phyloP scores from a whole-genome alignment of 1,284 basidiomycete genomes.

The Pseudozyma pruni region DNA sequence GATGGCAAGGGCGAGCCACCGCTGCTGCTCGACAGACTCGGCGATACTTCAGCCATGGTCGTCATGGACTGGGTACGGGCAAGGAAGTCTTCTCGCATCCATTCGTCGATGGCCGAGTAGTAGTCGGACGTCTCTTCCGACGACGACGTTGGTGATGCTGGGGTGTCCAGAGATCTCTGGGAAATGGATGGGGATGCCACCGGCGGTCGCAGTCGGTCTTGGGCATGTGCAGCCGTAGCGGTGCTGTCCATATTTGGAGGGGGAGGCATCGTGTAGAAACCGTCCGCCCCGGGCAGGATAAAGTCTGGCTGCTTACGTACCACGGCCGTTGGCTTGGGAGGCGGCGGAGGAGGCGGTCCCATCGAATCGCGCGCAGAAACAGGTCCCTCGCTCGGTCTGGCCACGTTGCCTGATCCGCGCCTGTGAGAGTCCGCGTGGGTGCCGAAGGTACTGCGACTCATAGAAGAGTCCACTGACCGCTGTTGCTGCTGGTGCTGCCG shows the following conservation, averaged over 20 bases:
- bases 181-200: slow-evolving; percentile 20
- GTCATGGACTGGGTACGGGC: slow-evolving; percentile 23
- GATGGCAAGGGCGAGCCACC: slow-evolving; percentile 35
- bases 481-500: slow-evolving; percentile 2
- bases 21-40: slow-evolving; percentile 16
- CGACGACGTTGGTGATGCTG: slow-evolving; percentile 1
- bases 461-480: background rate
- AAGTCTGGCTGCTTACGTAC: slow-evolving; percentile 41
- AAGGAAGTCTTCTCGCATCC: slow-evolving; percentile 28
- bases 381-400: slow-evolving; percentile 1
- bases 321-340: slow-evolving; percentile 28
- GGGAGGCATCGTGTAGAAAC: slow-evolving; percentile 47
- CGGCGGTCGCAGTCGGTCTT: slow-evolving; percentile 22
- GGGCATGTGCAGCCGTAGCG: background rate
- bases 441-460: background rate
- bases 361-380: slow-evolving; percentile 32
- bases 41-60: slow-evolving; percentile 15
- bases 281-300: slow-evolving; percentile 51
- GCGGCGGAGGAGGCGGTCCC: slow-evolving; percentile 39
- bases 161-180: too few relatives aligned
- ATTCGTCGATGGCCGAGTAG: slow-evolving; percentile 29
- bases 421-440: background rate
- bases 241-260: background rate
- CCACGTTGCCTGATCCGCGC: background rate
- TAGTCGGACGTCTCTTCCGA: slow-evolving; percentile 19